These are phyloP conservation scores for Pyronema domesticum DNA, from an alignment of 495 filamentous ascomycete genomes.

Conservation along the genomic window DNA sequence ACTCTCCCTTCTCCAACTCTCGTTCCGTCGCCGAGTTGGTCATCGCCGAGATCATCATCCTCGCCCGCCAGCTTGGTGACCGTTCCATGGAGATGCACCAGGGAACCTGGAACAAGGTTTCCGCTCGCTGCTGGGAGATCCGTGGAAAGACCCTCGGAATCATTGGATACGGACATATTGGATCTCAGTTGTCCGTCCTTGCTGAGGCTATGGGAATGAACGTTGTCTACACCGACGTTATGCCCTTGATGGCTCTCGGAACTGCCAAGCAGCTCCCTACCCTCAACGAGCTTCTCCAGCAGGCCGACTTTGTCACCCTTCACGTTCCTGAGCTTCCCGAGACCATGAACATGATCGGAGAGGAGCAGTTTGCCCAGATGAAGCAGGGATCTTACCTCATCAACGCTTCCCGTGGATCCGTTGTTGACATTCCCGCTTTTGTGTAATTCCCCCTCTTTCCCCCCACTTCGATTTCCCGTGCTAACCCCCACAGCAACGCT, in stretches of 20 bases:
- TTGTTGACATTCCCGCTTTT: constrained; percentile 86
- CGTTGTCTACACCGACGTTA: constrained; percentile 86
- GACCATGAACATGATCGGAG: constrained; percentile 75
- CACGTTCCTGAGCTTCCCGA: constrained; percentile 90
- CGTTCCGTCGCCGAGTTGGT: constrained; percentile 91
- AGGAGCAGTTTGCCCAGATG: constrained; percentile 66
- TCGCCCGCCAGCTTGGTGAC: constrained; percentile 85
- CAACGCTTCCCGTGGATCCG: constrained; percentile 83
- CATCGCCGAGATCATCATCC: constrained; percentile 77
- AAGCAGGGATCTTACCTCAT: constrained; percentile 83
- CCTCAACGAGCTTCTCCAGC: constrained; percentile 53
- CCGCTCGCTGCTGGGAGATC: constrained; percentile 90
- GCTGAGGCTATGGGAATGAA: constrained; percentile 96
- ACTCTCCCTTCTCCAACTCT: constrained; percentile 96
- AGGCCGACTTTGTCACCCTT: constrained; percentile 77
- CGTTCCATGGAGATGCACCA: constrained; percentile 86
- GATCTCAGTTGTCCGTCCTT: constrained; percentile 86
- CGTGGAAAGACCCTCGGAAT: constrained; percentile 97
- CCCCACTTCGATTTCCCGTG: not conserved
- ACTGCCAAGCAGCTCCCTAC: constrained; percentile 65
- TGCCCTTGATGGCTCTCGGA: constrained; percentile 85
- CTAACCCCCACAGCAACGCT: constrained; percentile 33
- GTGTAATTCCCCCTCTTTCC: constrained; percentile 27
- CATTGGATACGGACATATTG: constrained; percentile 94
- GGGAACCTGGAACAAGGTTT: constrained; percentile 97